Evolutionary conservation across 108 stramenopile genomes (phyloP), one percentile per base, ranked within the genome.

Genomic region (Skeletonema potamos): DNA sequence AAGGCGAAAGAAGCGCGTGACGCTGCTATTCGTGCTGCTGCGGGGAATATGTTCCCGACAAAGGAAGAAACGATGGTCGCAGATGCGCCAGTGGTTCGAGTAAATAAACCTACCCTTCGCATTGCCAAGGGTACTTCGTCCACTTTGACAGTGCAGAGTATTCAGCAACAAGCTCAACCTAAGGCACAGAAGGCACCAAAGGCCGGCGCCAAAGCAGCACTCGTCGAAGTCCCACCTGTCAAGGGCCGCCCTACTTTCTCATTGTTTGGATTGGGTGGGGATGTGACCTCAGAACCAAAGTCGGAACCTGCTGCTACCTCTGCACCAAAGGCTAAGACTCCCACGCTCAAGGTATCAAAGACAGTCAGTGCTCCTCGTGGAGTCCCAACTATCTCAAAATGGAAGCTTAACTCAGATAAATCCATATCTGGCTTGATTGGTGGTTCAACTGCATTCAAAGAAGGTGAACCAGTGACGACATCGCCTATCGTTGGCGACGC

Each of bases 381-480:
- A 18, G 70, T 84, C 5, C 86, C 88, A 15, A 85, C 73, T 1
- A 66, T 89, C 7, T 81, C 78, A 30, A 74, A 82, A 28, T 89
- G 88, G 88, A 79, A 63, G 27, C 60, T 81, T 20, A 51, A 83
- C 41, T 54, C 70, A 15, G 84, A 87, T 57, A 86, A 85, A 27
- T 67, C 68, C 13, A 89, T 89, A 18, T 61, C 76, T 13, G 88
- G 88, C 29, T 64, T 83, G 9, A 73, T 89, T 24, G 64, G 62
- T 24, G 82, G 82, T 24, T 87, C 88, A 6, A 34, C 58, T 58
- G 44, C 64, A 20, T 85, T 85, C 48, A 73, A 66, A 30, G 80
- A 84, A n/a, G 81, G 81, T n/a, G 84, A 85, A 44, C 67, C 72
- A 20, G 66, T 85, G 13, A 74, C 76, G 12, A 85, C 84, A 8